Evolutionary conservation across 176 grass and related monocot genomes (phyloP).

Genomic region (Pontederia paniculata): DNA sequence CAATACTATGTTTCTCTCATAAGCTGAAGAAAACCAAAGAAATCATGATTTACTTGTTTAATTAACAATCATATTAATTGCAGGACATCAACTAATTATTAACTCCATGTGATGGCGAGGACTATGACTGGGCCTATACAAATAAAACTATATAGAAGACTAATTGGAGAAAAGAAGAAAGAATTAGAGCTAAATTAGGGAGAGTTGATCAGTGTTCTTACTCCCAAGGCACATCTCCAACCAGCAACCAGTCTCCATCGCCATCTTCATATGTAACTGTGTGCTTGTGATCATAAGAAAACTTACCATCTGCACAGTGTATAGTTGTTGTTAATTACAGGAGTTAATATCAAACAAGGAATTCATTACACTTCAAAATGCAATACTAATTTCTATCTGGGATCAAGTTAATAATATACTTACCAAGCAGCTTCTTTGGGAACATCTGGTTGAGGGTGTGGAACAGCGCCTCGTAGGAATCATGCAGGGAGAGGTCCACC

Average conservation of each 20-base stretch:
- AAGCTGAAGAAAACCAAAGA: too few relatives aligned
- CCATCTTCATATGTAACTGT: slow-evolving; percentile 53
- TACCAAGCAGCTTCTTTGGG: slow-evolving; percentile 28
- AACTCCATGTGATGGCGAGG: too few relatives aligned
- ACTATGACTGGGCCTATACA: too few relatives aligned
- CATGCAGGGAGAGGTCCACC: slow-evolving; percentile 48
- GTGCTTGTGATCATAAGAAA: slow-evolving; percentile 7
- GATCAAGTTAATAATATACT: not conserved
- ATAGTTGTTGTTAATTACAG: not conserved
- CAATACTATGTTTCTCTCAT: too few relatives aligned
- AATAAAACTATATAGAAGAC: too few relatives aligned
- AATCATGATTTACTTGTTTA: too few relatives aligned
- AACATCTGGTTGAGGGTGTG: slow-evolving; percentile 49
- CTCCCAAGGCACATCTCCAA: slow-evolving; percentile 76
- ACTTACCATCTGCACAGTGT: slow-evolving; percentile 6
- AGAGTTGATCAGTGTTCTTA: slow-evolving; percentile 8
- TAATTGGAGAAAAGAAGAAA: not conserved
- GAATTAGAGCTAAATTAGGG: not conserved
- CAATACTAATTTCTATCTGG: not conserved
- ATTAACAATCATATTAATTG: too few relatives aligned
- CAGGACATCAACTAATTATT: too few relatives aligned
- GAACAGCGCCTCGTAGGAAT: slow-evolving; percentile 47
- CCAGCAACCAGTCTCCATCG: slow-evolving; percentile 67
- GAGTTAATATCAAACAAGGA: not conserved
- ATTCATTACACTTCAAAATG: not conserved